Evolutionary conservation across 2,329 filamentous ascomycete genomes (phyloP).

Genomic region (Camptophora hylomeconis): DNA sequence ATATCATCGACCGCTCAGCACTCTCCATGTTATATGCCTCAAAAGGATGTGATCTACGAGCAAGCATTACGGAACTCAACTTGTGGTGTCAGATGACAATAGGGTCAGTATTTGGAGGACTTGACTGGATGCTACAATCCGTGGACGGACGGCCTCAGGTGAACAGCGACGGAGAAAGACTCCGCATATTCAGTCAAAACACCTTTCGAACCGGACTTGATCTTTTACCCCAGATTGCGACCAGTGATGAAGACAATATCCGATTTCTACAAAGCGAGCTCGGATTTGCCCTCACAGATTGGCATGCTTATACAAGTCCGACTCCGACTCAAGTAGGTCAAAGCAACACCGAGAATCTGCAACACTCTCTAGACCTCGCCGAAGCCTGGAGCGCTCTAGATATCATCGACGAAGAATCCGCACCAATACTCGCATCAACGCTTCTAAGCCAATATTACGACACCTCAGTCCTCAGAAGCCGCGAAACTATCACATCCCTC

Average conservation of each 20-base stretch:
- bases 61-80: slow-evolving; percentile 69
- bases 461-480: too few species aligned
- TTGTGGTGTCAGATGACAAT: slow-evolving; percentile 97
- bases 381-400: slow-evolving; percentile 12
- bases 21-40: slow-evolving; percentile 58
- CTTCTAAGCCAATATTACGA: too few species aligned
- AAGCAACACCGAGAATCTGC: too few species aligned
- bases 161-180: slow-evolving; percentile 54
- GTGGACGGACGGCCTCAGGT: too few species aligned
- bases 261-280: slow-evolving; percentile 9
- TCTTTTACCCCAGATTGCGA: slow-evolving; percentile 25
- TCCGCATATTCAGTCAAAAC: slow-evolving; percentile 67
- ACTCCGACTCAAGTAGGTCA: too few species aligned
- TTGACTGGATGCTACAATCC: slow-evolving; percentile 97
- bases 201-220: slow-evolving; percentile 74
- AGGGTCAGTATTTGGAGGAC: slow-evolving; percentile 73
- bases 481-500: too few species aligned
- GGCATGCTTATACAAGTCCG: too few species aligned
- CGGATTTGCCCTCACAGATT: too few species aligned
- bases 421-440: too few species aligned
- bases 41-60: slow-evolving; percentile 61
- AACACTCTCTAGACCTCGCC: slow-evolving; percentile 18
- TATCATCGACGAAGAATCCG: slow-evolving; percentile 6
- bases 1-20: slow-evolving; percentile 56
- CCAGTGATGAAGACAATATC: slow-evolving; percentile 8